Conservation (phyloP, 345 rosid species). For the Mercurialis annua region DNA sequence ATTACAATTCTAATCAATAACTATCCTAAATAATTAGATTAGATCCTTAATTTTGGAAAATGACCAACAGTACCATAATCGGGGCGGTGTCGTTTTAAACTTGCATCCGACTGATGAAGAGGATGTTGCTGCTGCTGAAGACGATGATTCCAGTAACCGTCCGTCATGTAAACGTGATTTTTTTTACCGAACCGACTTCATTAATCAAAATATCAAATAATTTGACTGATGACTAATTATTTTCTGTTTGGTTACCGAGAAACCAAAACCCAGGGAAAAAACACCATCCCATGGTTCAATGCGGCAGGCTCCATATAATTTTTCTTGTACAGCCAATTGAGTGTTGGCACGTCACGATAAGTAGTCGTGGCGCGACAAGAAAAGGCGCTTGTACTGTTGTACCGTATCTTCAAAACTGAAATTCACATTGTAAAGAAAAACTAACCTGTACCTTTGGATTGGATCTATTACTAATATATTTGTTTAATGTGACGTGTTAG, state of each 20-base stretch:
- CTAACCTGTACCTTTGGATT: too few relatives aligned
- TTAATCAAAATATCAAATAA: neutral
- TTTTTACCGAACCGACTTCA: neutral
- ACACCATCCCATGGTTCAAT: neutral
- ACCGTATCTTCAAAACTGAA: neutral
- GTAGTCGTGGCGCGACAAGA: neutral
- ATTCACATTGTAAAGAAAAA: too few relatives aligned
- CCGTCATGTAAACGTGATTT: slow-evolving; percentile 42
- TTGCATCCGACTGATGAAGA: slow-evolving; percentile 30
- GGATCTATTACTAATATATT: too few relatives aligned
- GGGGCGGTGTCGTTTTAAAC: slow-evolving; percentile 54
- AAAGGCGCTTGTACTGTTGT: neutral
- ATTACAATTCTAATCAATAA: slow-evolving; percentile 1
- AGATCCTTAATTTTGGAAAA: neutral
- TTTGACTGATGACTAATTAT: neutral
- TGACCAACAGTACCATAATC: slow-evolving; percentile 48
- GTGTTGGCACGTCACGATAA: neutral
- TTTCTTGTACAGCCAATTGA: neutral
- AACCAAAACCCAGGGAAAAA: neutral
- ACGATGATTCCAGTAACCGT: slow-evolving; percentile 58
- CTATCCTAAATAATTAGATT: neutral
- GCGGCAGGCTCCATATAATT: neutral
- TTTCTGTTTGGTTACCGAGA: neutral
- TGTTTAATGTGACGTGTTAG: too few relatives aligned
- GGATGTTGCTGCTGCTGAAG: slow-evolving; percentile 47